These are phyloP conservation scores for Trichophaea hybrida DNA, from an alignment of 2,329 filamentous ascomycete species.

Conservation along the genomic window DNA sequence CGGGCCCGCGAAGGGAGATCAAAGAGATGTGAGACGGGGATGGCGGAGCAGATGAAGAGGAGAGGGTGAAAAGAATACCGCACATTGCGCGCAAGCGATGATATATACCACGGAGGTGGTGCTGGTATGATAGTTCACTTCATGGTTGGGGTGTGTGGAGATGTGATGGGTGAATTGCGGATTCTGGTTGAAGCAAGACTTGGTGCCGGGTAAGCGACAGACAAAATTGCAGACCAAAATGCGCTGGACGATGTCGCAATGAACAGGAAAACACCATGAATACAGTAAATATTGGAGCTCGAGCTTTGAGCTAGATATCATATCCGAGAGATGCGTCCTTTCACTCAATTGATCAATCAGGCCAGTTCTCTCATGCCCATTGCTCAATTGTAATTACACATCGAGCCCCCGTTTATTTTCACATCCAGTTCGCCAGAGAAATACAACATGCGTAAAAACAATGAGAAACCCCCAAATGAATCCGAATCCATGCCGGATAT, in stretches of 20 bases:
- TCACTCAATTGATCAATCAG: too few species aligned
- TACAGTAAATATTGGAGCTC: too few species aligned
- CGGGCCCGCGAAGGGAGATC: constrained; percentile 24
- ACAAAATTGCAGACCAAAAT: background rate
- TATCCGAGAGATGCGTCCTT: too few species aligned
- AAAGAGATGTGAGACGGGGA: constrained; percentile 11
- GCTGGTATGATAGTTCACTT: background rate
- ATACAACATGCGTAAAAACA: background rate
- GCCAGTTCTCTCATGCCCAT: too few species aligned
- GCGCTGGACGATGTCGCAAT: background rate
- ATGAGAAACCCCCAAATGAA: constrained; percentile 1
- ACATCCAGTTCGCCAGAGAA: constrained; percentile 4
- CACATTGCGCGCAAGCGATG: constrained; percentile 19
- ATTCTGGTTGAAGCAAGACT: background rate
- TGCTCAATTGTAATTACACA: background rate
- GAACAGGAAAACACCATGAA: too few species aligned
- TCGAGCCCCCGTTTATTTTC: constrained; percentile 2
- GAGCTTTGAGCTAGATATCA: too few species aligned
- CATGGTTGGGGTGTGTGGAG: background rate
- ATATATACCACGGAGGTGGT: background rate
- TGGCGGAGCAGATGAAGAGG: constrained; percentile 3
- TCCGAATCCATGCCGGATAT: background rate
- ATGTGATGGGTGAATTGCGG: background rate
- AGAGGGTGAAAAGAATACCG: constrained; percentile 26
- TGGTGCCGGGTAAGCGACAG: background rate